Evolutionary conservation across 306 rosid genomes (phyloP), one percentile per base, ranked within the genome.

Genomic region (Lathyrus aphaca): DNA sequence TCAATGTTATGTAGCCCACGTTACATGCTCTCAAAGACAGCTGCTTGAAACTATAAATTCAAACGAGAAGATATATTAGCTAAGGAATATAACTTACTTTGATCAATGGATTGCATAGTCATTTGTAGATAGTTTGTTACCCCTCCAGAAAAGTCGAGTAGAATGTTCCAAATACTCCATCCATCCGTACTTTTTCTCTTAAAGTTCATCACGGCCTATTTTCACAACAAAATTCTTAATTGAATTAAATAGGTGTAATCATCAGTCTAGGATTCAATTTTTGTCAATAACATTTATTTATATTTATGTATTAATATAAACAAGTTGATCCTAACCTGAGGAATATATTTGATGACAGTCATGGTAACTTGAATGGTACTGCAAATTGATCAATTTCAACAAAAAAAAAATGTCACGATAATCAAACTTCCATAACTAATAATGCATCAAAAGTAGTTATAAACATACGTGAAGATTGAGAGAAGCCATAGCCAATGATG

Each of bases 401-500:
- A 61, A 40, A 63, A 77, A 64, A 9, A 53, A 11, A 37, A 5
- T 11, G 9, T 38, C 66, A 25, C 13, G 7, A 35, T 35, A n/a
- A n/a, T 15, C 49, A 73, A 10, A 35, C 23, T 27, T 64, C 5
- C 56, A 53, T 63, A 13, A 72, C 10, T 21, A 5, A 57, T 57
- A 9, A 29, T 27, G 40, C 64, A 58, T 58, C 15, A 60, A 37
- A 39, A 4, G 19, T 19, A 43, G 29, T 44, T 40, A 63, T 42
- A 1, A 17, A 46, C 76, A 71, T 80, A 91, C 99, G 79, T 88
- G 74, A 94, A 87, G 57, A 90, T 64, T 29, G 86, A 76, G 64
- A 94, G 79, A 7, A 94, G 88, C 99, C 97, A 94, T 40, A 94
- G 96, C 97, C 97, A 94, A 15, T 82, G 83, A 83, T 94, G 88